Conservation (phyloP, 129 eudicot species). For the Flaveria linearis region DNA sequence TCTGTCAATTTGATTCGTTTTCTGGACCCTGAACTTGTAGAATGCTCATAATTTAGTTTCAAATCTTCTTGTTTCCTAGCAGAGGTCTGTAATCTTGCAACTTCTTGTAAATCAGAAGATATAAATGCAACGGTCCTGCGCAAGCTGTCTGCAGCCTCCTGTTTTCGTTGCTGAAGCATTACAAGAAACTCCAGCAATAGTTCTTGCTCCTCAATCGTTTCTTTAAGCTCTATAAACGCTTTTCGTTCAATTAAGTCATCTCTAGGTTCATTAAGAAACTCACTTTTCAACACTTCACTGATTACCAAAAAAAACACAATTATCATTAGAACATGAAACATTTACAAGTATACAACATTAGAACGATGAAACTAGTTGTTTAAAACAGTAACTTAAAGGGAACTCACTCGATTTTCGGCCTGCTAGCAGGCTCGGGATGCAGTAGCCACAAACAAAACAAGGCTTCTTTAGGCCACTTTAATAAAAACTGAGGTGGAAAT, state of each 20-base stretch:
- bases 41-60: constrained; percentile 42
- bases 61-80: constrained; percentile 40
- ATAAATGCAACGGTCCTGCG: constrained; percentile 63
- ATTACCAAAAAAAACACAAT: constrained; percentile 11
- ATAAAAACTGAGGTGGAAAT: constrained; percentile 84
- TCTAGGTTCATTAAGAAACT: constrained; percentile 69
- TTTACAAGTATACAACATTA: background rate
- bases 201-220: constrained; percentile 77
- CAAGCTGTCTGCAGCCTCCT: constrained; percentile 66
- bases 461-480: constrained; percentile 98
- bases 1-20: constrained; percentile 49
- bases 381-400: constrained; percentile 6
- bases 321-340: constrained; percentile 14
- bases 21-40: constrained; percentile 56
- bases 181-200: constrained; percentile 78
- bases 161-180: constrained; percentile 62
- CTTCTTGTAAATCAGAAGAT: constrained; percentile 84
- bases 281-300: constrained; percentile 78
- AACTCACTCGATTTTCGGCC: constrained; percentile 83
- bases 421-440: constrained; percentile 85
- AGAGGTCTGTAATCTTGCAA: constrained; percentile 51
- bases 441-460: constrained; percentile 94
- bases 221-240: constrained; percentile 66
- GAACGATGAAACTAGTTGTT: background rate
- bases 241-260: constrained; percentile 60